Conservation (phyloP, 1,139 yeast species). For the Taiozyma sp. region DNA sequence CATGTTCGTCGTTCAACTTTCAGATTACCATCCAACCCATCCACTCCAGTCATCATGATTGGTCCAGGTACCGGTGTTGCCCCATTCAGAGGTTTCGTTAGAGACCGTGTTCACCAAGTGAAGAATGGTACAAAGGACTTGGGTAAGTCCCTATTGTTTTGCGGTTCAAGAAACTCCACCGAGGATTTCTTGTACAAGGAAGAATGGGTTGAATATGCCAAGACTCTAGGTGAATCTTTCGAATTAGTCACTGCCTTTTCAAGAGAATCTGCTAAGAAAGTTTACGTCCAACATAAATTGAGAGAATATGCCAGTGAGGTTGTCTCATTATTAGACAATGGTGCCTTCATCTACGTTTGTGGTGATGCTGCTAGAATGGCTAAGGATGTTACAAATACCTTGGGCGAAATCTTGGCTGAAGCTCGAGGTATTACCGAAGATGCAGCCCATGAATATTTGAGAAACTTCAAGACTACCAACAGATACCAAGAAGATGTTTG, state of each 20-base stretch:
- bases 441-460: slow-evolving; percentile 72
- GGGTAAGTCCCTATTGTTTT: slow-evolving; percentile 75
- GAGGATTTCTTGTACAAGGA: slow-evolving; percentile 81
- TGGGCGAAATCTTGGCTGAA: slow-evolving; percentile 55
- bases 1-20: slow-evolving; percentile 94
- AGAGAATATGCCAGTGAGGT: slow-evolving; percentile 51
- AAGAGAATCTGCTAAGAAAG: slow-evolving; percentile 58
- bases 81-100: slow-evolving; percentile 89
- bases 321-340: slow-evolving; percentile 53
- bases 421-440: slow-evolving; percentile 47
- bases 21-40: slow-evolving; percentile 84
- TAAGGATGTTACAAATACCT: slow-evolving; percentile 80
- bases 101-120: slow-evolving; percentile 66
- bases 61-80: slow-evolving; percentile 99
- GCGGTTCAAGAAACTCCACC: slow-evolving; percentile 71
- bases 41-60: slow-evolving; percentile 81
- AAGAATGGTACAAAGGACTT: slow-evolving; percentile 45
- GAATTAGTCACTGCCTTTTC: slow-evolving; percentile 83
- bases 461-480: slow-evolving; percentile 77
- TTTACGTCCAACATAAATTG: slow-evolving; percentile 83
- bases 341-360: slow-evolving; percentile 91
- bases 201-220: slow-evolving; percentile 77
- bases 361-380: slow-evolving; percentile 98
- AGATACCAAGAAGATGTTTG: slow-evolving; percentile 97
- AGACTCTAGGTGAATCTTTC: slow-evolving; percentile 57